Evolutionary conservation across 148 eudicot genomes (phyloP).

Genomic region (Simmondsia chinensis): DNA sequence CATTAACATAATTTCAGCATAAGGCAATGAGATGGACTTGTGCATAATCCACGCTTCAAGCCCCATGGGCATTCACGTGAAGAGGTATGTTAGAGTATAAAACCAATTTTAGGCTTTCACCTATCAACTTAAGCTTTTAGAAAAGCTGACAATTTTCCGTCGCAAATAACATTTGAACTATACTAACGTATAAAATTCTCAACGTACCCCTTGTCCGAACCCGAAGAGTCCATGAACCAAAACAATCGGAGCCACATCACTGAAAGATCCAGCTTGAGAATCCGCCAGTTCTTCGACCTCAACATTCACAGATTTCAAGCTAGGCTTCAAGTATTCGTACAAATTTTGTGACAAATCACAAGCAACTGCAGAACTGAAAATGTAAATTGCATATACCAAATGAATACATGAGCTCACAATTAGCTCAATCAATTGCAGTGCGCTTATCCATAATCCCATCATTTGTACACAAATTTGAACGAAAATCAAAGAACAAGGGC

Average conservation of each 20-base stretch:
- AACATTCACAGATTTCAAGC: constrained; percentile 19
- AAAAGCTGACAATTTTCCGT: no score
- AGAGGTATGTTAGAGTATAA: no score
- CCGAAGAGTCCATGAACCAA: constrained; percentile 93
- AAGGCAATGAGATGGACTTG: no score
- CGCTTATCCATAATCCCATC: constrained; percentile 53
- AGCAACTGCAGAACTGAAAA: constrained; percentile 72
- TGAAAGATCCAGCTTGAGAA: constrained; percentile 6
- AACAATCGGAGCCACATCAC: constrained; percentile 85
- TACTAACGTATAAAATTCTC: not conserved
- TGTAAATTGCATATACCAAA: constrained; percentile 73
- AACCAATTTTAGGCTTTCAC: no score
- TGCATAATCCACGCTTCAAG: no score
- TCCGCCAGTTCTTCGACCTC: constrained; percentile 24
- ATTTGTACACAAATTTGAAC: constrained; percentile 15
- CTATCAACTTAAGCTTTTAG: no score
- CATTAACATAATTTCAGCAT: no score
- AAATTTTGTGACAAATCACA: constrained; percentile 63
- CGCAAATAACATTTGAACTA: no score
- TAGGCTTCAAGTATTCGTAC: constrained; percentile 37
- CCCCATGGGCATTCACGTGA: no score
- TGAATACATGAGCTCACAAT: constrained; percentile 78
- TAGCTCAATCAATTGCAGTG: constrained; percentile 57
- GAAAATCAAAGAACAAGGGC: not conserved
- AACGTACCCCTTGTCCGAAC: constrained; percentile 92